Evolutionary conservation across 23 red algal genomes (phyloP), one percentile per base, ranked within the genome.

Genomic region (Gracilaria vermiculophylla): DNA sequence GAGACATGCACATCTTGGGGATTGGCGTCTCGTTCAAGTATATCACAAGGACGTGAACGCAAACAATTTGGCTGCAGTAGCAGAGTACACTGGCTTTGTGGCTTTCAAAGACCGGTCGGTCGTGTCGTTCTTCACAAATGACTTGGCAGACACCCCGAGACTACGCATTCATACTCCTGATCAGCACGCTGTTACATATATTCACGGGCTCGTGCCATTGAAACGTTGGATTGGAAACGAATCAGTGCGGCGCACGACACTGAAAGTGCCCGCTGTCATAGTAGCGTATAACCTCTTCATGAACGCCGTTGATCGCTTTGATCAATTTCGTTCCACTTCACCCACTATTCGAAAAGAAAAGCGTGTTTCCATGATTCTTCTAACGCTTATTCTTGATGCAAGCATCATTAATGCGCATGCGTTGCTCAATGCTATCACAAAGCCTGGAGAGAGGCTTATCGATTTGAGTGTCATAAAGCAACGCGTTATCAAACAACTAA

Each of bases 101-200:
- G 67, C 42, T 16, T 73, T 73, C 67, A 42, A 49, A 73, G 67
- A 73, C 28, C 67, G 67, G 4, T 24, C 67, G 10, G 67, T 73
- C 1, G 67, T 73, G 0, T 7, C 12, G 12, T 49, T 73, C 23
- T 41, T 41, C 67, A 42, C 29, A 2, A 73, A 73, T 32, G 37
- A 41, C 32, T 27, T 73, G 1, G 19, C 67, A 2, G 32, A 73
- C 28, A 73, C 67, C 1, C 67, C 32, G 21, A 47, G 31, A 42
- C 5, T 24, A 24, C 67, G 67, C 2, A 73, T 49, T 13, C 15
- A 73, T 28, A 49, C 17, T 6, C 29, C 67, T 6, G 37, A 43
- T 4, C 31, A 73, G 2, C 67, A 73, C 27, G 20, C 67, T 27
- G 23, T 73, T 1, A 11, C 67, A 24, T 73, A 33, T 73, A 33